Evolutionary conservation across 1,284 basidiomycete species (phyloP).

Genomic region (Hemileccinum hortonii): DNA sequence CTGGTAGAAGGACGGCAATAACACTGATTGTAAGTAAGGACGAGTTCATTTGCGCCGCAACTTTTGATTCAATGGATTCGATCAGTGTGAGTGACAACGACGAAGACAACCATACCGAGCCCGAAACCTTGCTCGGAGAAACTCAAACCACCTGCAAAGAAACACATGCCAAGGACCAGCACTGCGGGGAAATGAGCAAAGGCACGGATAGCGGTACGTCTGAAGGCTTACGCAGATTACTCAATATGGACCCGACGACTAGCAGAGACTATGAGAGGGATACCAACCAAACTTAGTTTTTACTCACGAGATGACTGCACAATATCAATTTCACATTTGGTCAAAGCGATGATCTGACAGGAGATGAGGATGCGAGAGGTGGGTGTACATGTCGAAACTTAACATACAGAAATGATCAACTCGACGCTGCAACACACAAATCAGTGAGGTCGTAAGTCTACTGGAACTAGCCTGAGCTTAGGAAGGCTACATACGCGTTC

Average conservation of each 20-base stretch:
- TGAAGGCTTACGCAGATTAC: slow-evolving; percentile 61
- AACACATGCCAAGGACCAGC: slow-evolving; percentile 76
- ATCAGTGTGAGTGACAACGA: slow-evolving; percentile 1
- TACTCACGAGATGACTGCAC: slow-evolving; percentile 79
- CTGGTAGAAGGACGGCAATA: slow-evolving; percentile 78
- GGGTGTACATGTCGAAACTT: slow-evolving; percentile 8
- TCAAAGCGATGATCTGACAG: slow-evolving; percentile 74
- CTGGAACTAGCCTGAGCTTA: not conserved
- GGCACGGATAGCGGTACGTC: not conserved
- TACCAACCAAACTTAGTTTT: slow-evolving; percentile 16
- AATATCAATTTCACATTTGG: slow-evolving; percentile 77
- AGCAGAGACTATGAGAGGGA: slow-evolving; percentile 25
- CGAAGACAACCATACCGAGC: slow-evolving; percentile 43
- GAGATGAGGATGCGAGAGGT: slow-evolving; percentile 12
- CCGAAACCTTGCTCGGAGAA: slow-evolving; percentile 80
- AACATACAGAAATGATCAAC: slow-evolving; percentile 68
- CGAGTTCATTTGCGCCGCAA: slow-evolving; percentile 77
- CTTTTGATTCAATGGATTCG: slow-evolving; percentile 38
- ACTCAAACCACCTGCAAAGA: slow-evolving; percentile 75
- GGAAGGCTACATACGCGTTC: slow-evolving; percentile 60
- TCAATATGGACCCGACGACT: slow-evolving; percentile 83
- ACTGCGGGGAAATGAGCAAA: slow-evolving; percentile 32
- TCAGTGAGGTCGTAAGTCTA: slow-evolving; percentile 1
- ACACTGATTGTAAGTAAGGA: slow-evolving; percentile 78
- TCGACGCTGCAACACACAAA: slow-evolving; percentile 55